A percentile compares a stretch with the other conserved stretches of the same genome.
These are phyloP conservation scores for Talaromyces sp. DNA, from an alignment of 2,329 filamentous ascomycete species.

Conservation along the genomic window DNA sequence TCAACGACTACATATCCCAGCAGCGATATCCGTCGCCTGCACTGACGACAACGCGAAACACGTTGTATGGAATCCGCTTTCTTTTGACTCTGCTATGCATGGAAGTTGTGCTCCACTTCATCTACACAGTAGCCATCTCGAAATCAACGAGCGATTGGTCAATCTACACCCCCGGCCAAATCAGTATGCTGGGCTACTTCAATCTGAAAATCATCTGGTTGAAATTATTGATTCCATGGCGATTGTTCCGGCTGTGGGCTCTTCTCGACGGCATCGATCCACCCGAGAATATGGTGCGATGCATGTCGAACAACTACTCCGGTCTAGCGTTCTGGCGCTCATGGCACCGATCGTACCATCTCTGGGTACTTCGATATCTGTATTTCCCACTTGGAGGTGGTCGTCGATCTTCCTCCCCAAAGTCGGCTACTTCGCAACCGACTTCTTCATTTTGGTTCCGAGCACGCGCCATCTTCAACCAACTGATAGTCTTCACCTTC, in stretches of 20 bases:
- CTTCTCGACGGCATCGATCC: conserved; percentile 88
- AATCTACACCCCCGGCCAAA: conserved; percentile 78
- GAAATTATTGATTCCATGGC: conserved; percentile 87
- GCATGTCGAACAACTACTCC: conserved; percentile 91
- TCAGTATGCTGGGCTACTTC: conserved; percentile 88
- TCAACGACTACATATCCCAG: conserved; percentile 96
- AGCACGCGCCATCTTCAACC: conserved; percentile 65
- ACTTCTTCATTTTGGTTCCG: conserved; percentile 42
- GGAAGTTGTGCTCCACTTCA: conserved; percentile 86
- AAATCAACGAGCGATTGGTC: conserved; percentile 76
- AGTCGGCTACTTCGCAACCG: conserved; percentile 16
- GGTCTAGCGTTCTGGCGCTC: conserved; percentile 89
- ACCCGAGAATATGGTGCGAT: conserved; percentile 97
- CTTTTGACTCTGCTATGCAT: conserved; percentile 74
- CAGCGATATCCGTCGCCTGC: conserved; percentile 68
- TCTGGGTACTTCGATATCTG: conserved; percentile 90
- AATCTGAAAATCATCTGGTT: conserved; percentile 98
- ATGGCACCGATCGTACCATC: conserved; percentile 94
- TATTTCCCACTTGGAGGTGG: conserved; percentile 83
- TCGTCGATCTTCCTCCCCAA: conserved; percentile 33
- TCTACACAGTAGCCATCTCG: conserved; percentile 90
- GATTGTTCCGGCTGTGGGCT: conserved; percentile 97
- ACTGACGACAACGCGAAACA: conserved; percentile 65
- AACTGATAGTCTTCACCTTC: conserved; percentile 86
- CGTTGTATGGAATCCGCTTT: conserved; percentile 81